Percentiles rank a stretch among this genome's conserved stretches.
phyloP scores from a whole-genome alignment of 306 rosid species.

The Calophaca sinica region DNA sequence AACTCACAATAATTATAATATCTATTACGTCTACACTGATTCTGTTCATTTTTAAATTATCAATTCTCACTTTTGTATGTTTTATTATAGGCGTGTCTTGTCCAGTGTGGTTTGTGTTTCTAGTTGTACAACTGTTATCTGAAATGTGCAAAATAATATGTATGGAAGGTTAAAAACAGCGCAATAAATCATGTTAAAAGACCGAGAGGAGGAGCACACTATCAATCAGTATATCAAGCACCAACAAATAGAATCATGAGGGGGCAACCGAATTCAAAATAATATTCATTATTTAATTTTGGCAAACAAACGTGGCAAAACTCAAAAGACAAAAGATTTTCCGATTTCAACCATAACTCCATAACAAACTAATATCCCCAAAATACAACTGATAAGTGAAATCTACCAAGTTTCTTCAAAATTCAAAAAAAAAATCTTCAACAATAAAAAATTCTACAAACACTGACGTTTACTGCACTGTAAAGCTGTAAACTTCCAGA shows the following conservation, averaged over 20 bases:
- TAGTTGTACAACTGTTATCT: background rate
- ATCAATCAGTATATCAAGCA: background rate
- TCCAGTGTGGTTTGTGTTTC: too few species aligned
- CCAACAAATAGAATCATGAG: background rate
- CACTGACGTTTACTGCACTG: background rate
- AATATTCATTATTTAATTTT: background rate
- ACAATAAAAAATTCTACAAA: background rate
- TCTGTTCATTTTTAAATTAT: background rate
- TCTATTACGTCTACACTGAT: too few species aligned
- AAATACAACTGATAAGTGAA: background rate
- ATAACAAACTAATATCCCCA: background rate
- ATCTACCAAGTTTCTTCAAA: background rate
- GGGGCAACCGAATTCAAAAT: constrained; percentile 1
- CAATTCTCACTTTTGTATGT: background rate
- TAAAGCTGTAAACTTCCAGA: background rate
- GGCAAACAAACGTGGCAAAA: background rate
- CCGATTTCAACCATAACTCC: background rate
- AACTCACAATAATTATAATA: background rate
- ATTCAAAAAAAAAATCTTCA: background rate
- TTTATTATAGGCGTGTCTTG: too few species aligned
- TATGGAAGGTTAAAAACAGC: background rate
- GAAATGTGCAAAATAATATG: constrained; percentile 2
- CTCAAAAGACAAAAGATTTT: background rate
- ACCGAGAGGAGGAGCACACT: background rate
- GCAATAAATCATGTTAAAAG: background rate